phyloP scores from a whole-genome alignment of 2,329 filamentous ascomycete genomes.

The Ambrosiella cleistominuta region DNA sequence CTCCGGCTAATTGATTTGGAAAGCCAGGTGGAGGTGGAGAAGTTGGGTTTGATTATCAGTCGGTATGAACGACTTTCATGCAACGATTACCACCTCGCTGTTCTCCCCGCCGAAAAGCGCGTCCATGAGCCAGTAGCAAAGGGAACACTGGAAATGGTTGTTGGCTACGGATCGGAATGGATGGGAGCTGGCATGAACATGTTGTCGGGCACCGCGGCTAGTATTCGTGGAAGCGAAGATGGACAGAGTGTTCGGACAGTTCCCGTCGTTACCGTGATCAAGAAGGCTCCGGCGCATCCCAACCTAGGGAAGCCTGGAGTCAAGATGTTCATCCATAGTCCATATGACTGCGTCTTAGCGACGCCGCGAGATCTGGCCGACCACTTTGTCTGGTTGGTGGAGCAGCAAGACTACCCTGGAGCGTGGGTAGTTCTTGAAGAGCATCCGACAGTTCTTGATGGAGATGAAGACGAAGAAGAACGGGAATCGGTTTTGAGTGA shows the following conservation, averaged over 20 bases:
- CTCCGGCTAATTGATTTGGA: conserved; percentile 77
- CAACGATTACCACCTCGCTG: conserved; percentile 78
- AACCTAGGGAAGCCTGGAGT: conserved; percentile 37
- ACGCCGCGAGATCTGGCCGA: conserved; percentile 75
- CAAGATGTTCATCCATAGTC: conserved; percentile 87
- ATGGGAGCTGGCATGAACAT: conserved; percentile 80
- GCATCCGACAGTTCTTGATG: conserved; percentile 54
- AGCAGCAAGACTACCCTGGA: conserved; percentile 62
- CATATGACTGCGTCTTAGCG: conserved; percentile 88
- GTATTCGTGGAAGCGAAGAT: conserved; percentile 49
- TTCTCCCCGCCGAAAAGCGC: conserved; percentile 54
- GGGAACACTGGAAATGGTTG: conserved; percentile 60
- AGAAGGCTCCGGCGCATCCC: conserved; percentile 27
- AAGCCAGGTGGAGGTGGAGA: conserved; percentile 73
- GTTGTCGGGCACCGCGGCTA: conserved; percentile 64
- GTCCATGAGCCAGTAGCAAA: conserved; percentile 26
- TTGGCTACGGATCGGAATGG: conserved; percentile 55
- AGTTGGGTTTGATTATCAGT: conserved; percentile 70
- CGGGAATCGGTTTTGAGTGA: conserved; percentile 34
- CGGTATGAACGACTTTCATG: conserved; percentile 73
- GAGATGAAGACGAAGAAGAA: conserved; percentile 34
- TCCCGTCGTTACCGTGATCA: conserved; percentile 21
- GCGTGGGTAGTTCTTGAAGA: conserved; percentile 83
- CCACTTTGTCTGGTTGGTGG: conserved; percentile 70
- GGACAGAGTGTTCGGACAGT: conserved; percentile 13